Base-by-base conservation (phyloP, 2,329 filamentous ascomycete genomes). In the Fusarium vanettenii region DNA sequence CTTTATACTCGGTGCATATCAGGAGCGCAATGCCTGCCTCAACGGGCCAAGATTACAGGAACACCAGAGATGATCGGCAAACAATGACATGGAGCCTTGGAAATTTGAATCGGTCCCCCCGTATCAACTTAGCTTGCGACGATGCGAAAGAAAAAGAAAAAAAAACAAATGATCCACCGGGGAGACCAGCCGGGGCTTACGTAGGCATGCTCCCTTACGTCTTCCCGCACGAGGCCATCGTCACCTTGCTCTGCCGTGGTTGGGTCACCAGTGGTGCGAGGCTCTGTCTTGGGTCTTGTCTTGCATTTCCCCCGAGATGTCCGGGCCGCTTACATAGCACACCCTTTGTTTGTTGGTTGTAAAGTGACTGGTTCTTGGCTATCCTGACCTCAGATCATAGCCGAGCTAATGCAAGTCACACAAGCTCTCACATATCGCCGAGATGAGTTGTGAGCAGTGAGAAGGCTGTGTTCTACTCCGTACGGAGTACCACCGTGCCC, bases 31-130 rank as follows among this genome's bases (percentile, higher is more conserved):
- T 66, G 45, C 52, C 55, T 57, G n/a, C 43, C 20, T 65, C 64
- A 62, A 66, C 45, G 18, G 45, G 25, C 25, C 39, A 56, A 75
- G 66, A 75, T 75, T 73, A 64, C 70, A 71, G 41, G 57, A 75
- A 65, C 61, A 68, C 50, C 55, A 27, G 16, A 70, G 57, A 56
- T 52, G 55, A 52, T 73, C 64, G 52, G 63, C 66, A 60, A 73
- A 3, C 69, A 63, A 63, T 66, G 62, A 73, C 43, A 73, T 59
- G 66, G 62, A 65, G 70, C 63, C 65, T 35, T 62, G 69, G 60
- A 64, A 67, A 55, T 57, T 68, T 52, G 62, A 59, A 50, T 64
- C 56, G 59, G 67, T 62, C 56, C 57, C 57, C 66, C 69, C 60
- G 60, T 52, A 37, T 25, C 29, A 66, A 64, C 56, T 60, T 66